These are phyloP conservation scores for Microthyrium microscopicum DNA, from an alignment of 2,329 filamentous ascomycete genomes.

Conservation along the genomic window DNA sequence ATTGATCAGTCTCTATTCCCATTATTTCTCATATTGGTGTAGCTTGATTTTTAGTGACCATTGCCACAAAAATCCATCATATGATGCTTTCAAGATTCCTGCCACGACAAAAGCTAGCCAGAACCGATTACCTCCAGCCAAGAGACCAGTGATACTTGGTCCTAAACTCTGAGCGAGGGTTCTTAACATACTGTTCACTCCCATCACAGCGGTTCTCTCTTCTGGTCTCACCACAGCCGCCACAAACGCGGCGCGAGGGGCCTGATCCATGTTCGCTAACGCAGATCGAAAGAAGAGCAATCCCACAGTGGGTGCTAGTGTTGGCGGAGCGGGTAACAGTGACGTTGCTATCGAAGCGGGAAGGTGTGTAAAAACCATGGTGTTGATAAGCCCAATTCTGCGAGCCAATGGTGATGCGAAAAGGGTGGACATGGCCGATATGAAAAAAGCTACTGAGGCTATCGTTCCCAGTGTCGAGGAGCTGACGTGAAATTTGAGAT, in stretches of 20 bases:
- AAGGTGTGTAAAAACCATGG: constrained; percentile 29
- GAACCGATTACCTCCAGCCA: constrained; percentile 18
- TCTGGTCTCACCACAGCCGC: constrained; percentile 47
- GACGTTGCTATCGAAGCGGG: constrained; percentile 40
- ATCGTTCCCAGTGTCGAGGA: constrained; percentile 37
- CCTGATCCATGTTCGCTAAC: constrained; percentile 54
- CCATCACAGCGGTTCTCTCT: constrained; percentile 55
- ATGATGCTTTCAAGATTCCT: constrained; percentile 18
- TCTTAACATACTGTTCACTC: constrained; percentile 44
- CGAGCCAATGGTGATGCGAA: constrained; percentile 47
- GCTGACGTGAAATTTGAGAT: constrained; percentile 35
- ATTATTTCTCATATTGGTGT: no score
- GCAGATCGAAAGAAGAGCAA: constrained; percentile 43
- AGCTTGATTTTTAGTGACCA: constrained; percentile 18
- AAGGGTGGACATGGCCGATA: constrained; percentile 26
- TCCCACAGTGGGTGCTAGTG: constrained; percentile 34
- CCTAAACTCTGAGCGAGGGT: constrained; percentile 38
- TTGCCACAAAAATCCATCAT: constrained; percentile 20
- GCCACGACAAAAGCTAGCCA: constrained; percentile 24
- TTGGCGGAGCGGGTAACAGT: constrained; percentile 37
- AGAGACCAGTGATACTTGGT: constrained; percentile 19
- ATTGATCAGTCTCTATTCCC: no score
- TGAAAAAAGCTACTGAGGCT: constrained; percentile 31
- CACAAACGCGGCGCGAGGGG: constrained; percentile 48
- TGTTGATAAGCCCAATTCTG: constrained; percentile 37